Evolutionary conservation across 208 protist species (phyloP), one percentile per base, ranked within the genome.

Genomic region (Leishmania tarentolae): DNA sequence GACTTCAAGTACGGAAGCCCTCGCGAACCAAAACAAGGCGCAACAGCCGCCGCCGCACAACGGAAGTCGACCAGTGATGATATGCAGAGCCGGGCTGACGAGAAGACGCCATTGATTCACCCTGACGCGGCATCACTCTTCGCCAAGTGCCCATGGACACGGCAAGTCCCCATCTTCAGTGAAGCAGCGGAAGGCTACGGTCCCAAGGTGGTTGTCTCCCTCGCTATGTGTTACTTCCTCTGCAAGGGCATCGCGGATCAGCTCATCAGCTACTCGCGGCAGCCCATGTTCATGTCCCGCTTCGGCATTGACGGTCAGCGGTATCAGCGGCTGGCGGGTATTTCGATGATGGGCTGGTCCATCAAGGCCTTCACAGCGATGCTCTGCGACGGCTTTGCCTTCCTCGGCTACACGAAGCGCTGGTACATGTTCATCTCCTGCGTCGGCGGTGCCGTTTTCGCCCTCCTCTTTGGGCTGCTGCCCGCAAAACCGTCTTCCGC

Each of bases 341-440:
- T 95, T 46, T 79, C 81, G 2, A 80, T 78, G 3, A 87, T 96
- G 86, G 93, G 89, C 31, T 93, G 87, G 86, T 89, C 93, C 42
- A 84, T 94, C 69, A 96, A 95, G 79, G 84, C 93, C 63, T 72
- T 94, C 73, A 88, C 79, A 19, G 93, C 88, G n/a, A 86, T 92
- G 76, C 63, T 95, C 37, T 90, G 86, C 74, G 93, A 95, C 72
- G 83, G 83, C 73, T 91, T 95, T 76, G 83, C 88, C 44, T 87
- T 94, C 69, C 83, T 91, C 66, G 88, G 89, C 61, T 96, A 95
- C 84, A 89, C 87, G 15, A 96, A 94, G 90, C 88, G 91, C 50
- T 96, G 90, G 90, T 93, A 93, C 87, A 85, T 91, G 78, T 82
- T 88, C 53, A 17, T 86, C 6, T 94, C 91, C 28, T 89, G 86